Percentiles rank a stretch among this genome's conserved stretches.
phyloP scores from a whole-genome alignment of 306 rosid species.

The Myrica gale region DNA sequence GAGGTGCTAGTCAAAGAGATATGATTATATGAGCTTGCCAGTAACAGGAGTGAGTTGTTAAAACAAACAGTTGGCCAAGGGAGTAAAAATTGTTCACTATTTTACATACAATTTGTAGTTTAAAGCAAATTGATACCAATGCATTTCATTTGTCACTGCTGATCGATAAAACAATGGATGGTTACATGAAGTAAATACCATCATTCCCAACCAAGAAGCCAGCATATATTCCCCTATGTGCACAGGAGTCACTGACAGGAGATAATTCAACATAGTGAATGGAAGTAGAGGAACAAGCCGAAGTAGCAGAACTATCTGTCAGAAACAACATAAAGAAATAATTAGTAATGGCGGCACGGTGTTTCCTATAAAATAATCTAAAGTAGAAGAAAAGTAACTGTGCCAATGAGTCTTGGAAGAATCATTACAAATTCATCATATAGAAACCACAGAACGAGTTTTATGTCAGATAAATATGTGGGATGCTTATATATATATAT shows the following conservation, averaged over 20 bases:
- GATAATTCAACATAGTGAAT: slow-evolving; percentile 56
- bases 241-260: slow-evolving; percentile 50
- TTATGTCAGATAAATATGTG: neutral
- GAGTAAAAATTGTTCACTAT: neutral
- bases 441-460: neutral
- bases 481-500: neutral
- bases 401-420: neutral
- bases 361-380: neutral
- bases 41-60: neutral
- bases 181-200: slow-evolving; percentile 38
- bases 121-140: neutral
- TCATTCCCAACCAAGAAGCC: slow-evolving; percentile 63
- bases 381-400: slow-evolving; percentile 2
- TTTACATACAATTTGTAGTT: neutral
- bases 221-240: slow-evolving; percentile 47
- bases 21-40: neutral
- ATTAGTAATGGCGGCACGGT: slow-evolving; percentile 9
- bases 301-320: slow-evolving; percentile 53
- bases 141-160: neutral
- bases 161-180: neutral
- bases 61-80: neutral
- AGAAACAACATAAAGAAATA: slow-evolving; percentile 2
- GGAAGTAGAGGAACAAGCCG: slow-evolving; percentile 59
- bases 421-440: neutral
- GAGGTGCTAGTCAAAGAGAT: neutral